phyloP scores from a whole-genome alignment of 2,329 filamentous ascomycete genomes.

The Hirsutella rhossiliensis region DNA sequence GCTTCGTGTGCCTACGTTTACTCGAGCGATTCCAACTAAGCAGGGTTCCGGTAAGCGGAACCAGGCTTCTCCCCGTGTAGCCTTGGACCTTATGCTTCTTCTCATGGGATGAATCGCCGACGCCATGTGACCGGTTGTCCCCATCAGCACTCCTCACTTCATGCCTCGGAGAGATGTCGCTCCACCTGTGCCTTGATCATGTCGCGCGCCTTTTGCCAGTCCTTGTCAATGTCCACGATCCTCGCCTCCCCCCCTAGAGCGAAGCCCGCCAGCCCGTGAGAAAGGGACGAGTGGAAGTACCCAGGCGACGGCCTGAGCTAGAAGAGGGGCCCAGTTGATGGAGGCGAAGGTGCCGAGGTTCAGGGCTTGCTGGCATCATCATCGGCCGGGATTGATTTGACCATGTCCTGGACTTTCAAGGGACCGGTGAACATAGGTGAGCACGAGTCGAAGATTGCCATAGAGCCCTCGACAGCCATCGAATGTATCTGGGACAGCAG shows the following conservation, averaged over 20 bases:
- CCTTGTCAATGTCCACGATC: slow-evolving; percentile 57
- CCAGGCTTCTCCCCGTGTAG: too few species aligned
- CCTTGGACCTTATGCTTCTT: too few species aligned
- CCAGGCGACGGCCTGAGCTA: slow-evolving; percentile 96
- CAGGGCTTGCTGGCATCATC: slow-evolving; percentile 66
- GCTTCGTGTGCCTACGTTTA: too few species aligned
- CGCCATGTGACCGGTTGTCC: too few species aligned
- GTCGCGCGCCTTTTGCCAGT: slow-evolving; percentile 64
- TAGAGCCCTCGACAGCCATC: slow-evolving; percentile 92
- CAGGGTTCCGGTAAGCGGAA: too few species aligned
- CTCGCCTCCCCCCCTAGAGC: too few species aligned
- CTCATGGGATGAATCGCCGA: too few species aligned
- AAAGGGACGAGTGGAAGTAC: slow-evolving; percentile 92
- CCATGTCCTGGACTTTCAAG: slow-evolving; percentile 66
- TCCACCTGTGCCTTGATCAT: slow-evolving; percentile 66
- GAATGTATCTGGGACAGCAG: slow-evolving; percentile 82
- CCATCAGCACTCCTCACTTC: too few species aligned
- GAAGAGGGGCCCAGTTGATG: slow-evolving; percentile 91
- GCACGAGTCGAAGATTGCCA: slow-evolving; percentile 64
- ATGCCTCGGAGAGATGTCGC: slow-evolving; percentile 37
- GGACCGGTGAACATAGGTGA: slow-evolving; percentile 31
- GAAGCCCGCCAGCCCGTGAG: too few species aligned
- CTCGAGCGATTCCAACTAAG: too few species aligned
- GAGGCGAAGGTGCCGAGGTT: slow-evolving; percentile 90
- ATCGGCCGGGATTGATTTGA: slow-evolving; percentile 86